A percentile compares a stretch with the other conserved stretches of the same genome.
phyloP scores from a whole-genome alignment of 1,284 basidiomycete genomes.

The Cutaneotrichosporon dermatis region DNA sequence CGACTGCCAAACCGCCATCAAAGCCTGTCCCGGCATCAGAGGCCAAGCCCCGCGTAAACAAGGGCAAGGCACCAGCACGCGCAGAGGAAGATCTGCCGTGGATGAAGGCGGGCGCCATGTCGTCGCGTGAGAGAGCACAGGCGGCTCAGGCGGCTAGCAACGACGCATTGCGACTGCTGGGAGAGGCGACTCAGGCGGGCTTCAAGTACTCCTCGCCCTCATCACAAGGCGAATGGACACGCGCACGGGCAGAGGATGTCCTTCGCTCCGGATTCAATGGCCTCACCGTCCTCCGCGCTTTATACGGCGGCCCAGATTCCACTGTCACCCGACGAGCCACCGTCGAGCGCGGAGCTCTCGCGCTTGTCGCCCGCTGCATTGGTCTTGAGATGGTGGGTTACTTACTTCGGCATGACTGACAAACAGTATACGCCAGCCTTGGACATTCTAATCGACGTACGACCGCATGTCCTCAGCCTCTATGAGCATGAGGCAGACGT shows the following conservation, averaged over 20 bases:
- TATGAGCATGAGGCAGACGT: constrained; percentile 18
- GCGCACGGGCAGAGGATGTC: background rate
- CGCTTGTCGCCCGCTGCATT: constrained; percentile 21
- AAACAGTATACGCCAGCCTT: constrained; percentile 22
- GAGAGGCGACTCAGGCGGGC: constrained; percentile 5
- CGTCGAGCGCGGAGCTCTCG: constrained; percentile 28
- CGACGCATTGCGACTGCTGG: constrained; percentile 1
- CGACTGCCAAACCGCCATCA: background rate
- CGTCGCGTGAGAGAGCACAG: constrained; percentile 10
- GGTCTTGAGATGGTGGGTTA: constrained; percentile 33
- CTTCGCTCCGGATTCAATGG: constrained; percentile 12
- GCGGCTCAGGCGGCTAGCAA: constrained; percentile 14
- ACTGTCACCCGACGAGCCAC: constrained; percentile 23
- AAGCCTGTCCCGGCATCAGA: background rate
- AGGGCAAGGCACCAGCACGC: background rate
- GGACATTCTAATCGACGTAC: constrained; percentile 18
- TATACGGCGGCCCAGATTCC: constrained; percentile 15
- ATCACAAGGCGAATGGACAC: background rate
- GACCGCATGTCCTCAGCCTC: constrained; percentile 20
- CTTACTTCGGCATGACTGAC: background rate
- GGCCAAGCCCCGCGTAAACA: background rate
- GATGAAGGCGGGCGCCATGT: constrained; percentile 2
- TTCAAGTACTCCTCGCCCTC: constrained; percentile 3
- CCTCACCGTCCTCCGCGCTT: constrained; percentile 24
- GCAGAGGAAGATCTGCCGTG: constrained; percentile 7